Base-by-base conservation (phyloP, 352 stramenopile species). In the Phytophthora idaei region DNA sequence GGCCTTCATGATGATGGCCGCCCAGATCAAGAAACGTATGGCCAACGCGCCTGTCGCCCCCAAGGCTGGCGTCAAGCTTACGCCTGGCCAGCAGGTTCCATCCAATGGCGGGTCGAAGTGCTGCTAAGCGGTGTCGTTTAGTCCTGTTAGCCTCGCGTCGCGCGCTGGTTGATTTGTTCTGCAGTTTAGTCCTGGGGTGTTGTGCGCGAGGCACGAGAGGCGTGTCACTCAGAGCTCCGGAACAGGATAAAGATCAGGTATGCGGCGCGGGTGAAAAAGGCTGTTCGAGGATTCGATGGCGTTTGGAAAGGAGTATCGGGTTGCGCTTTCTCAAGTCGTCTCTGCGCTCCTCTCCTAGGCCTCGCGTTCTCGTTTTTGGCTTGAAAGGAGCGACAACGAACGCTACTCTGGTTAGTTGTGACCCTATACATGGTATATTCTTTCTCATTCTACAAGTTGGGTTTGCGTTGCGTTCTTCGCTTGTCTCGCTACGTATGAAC, bases 1-100 rank as follows among this genome's bases (percentile, higher is more conserved):
- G 76, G 92, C 92, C 42, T 97, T 97, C 76, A 90, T 97, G 79
- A 97, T 93, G 76, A 97, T 97, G 90, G 92, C 92, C 12, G 89
- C 88, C 42, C 86, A 97, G 77, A 93, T 97, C 69, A 97, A 95
- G 79, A 96, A 96, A 71, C 82, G 88, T 67, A 94, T 96, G 88
- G 88, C 88, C 39, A 96, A 94, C 70, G 87, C 89, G 2, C 87
- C 88, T 14, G 81, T 89, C 31, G 79, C 81, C 9, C 78, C 85
- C 21, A 94, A 94, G 83, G 58, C 73, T 41, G 77, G 81, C 36
- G 74, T 93, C 29, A 80, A 78, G 62, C 76, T 96, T 44, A 87
- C 74, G 29, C 72, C 83, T 10, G 85, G 86, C 49, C 70, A 85
- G 64, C 67, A 84, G 67, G 80, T 96, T 66, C 72, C 77, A 69